Conservation (phyloP, 2,329 filamentous ascomycete species). For the Helminthosporium solani region DNA sequence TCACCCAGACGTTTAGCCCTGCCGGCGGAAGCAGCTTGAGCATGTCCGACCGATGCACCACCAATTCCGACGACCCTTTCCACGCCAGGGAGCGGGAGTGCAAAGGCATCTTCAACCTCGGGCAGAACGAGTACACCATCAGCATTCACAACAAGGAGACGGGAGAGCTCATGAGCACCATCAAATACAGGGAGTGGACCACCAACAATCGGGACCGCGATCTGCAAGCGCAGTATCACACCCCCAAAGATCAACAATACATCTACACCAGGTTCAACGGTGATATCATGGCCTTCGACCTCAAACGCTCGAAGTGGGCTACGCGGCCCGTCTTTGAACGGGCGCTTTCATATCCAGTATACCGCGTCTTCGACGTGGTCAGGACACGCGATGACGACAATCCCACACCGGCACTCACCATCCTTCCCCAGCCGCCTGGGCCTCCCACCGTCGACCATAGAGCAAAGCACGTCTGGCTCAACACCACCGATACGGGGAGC, state of each 20-base stretch:
- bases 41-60: slow-evolving; percentile 73
- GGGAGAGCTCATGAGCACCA: slow-evolving; percentile 76
- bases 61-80: slow-evolving; percentile 56
- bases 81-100: slow-evolving; percentile 63
- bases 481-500: slow-evolving; percentile 79
- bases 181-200: slow-evolving; percentile 92
- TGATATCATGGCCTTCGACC: slow-evolving; percentile 76
- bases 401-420: slow-evolving; percentile 72
- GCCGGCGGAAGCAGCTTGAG: slow-evolving; percentile 63
- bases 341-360: slow-evolving; percentile 74
- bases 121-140: slow-evolving; percentile 86
- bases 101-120: slow-evolving; percentile 75
- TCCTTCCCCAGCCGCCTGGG: slow-evolving; percentile 81
- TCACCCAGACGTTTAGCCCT: slow-evolving; percentile 82
- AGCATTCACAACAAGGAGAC: slow-evolving; percentile 75
- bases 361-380: slow-evolving; percentile 84
- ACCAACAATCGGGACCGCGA: slow-evolving; percentile 90
- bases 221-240: slow-evolving; percentile 76
- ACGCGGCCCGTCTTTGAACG: slow-evolving; percentile 46
- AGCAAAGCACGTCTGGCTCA: slow-evolving; percentile 67
- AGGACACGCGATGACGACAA: slow-evolving; percentile 67
- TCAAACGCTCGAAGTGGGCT: slow-evolving; percentile 51
- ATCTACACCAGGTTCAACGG: slow-evolving; percentile 87
- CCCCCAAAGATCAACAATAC: slow-evolving; percentile 82
- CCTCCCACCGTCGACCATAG: slow-evolving; percentile 50